Evolutionary conservation across 2,329 filamentous ascomycete genomes (phyloP).

Genomic region (Phoma sp.): DNA sequence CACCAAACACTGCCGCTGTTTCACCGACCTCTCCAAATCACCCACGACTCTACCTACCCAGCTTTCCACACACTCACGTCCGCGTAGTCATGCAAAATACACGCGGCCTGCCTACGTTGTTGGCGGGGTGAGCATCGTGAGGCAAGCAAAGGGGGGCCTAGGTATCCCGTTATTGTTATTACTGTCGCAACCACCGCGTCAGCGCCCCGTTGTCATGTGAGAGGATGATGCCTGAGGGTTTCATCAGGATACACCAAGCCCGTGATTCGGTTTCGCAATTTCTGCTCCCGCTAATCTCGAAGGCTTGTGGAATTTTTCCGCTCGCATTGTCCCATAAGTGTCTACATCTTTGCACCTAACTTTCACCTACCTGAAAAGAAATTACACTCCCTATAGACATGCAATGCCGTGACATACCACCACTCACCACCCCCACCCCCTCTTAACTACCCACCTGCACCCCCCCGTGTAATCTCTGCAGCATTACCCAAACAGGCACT

Average conservation of each 20-base stretch:
- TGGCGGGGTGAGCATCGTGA: neutral
- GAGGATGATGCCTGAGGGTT: conserved; percentile 13
- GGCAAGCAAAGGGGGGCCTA: neutral
- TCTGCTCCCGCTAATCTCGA: neutral
- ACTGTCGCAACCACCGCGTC: conserved; percentile 21
- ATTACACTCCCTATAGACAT: too few species aligned
- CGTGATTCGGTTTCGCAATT: conserved; percentile 8
- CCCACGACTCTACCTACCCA: too few species aligned
- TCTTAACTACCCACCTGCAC: too few species aligned
- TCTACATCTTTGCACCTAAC: too few species aligned
- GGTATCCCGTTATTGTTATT: neutral
- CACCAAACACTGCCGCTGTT: too few species aligned
- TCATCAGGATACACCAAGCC: conserved; percentile 2
- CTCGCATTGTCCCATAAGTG: too few species aligned
- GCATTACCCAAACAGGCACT: neutral
- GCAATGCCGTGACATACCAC: too few species aligned
- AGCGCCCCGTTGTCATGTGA: conserved; percentile 22
- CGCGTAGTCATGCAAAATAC: neutral
- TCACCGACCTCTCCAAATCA: too few species aligned
- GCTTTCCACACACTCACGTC: too few species aligned
- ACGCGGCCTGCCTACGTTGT: neutral
- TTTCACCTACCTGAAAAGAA: too few species aligned
- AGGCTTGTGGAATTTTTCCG: too few species aligned
- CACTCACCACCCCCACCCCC: too few species aligned
- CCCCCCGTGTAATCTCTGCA: neutral